phyloP scores from a whole-genome alignment of 345 rosid species.

The Aquilaria malaccensis region DNA sequence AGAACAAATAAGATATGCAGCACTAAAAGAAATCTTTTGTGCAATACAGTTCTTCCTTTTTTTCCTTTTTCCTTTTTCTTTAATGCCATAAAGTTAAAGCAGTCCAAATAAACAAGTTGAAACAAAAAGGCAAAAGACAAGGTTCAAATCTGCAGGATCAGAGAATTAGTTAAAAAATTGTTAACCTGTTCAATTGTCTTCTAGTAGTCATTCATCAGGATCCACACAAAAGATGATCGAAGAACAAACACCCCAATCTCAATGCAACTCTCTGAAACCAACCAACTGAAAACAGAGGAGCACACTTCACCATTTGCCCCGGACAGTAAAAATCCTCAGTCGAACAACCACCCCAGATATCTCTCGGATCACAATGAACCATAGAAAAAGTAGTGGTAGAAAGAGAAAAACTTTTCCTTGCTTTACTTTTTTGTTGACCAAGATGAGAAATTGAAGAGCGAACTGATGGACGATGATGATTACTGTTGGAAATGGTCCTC shows the following conservation, averaged over 20 bases:
- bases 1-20: too few species aligned
- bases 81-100: background rate
- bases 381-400: slow-evolving; percentile 12
- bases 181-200: slow-evolving; percentile 18
- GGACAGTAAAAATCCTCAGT: slow-evolving; percentile 23
- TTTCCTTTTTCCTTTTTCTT: too few species aligned
- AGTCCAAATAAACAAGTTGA: background rate
- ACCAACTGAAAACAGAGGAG: slow-evolving; percentile 4
- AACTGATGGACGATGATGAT: too few species aligned
- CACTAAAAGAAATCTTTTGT: too few species aligned
- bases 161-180: background rate
- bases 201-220: slow-evolving; percentile 24
- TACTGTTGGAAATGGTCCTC: too few species aligned
- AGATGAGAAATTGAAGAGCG: too few species aligned
- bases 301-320: slow-evolving; percentile 20
- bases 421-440: background rate
- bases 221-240: slow-evolving; percentile 15
- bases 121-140: slow-evolving; percentile 2
- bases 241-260: slow-evolving; percentile 26
- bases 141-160: background rate
- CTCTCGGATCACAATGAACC: slow-evolving; percentile 17
- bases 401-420: background rate
- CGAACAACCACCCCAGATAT: background rate
- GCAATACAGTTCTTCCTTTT: too few species aligned
- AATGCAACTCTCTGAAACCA: slow-evolving; percentile 19